Base-by-base conservation (phyloP, 2,329 filamentous ascomycete genomes). In the Hypoxylon sp. region DNA sequence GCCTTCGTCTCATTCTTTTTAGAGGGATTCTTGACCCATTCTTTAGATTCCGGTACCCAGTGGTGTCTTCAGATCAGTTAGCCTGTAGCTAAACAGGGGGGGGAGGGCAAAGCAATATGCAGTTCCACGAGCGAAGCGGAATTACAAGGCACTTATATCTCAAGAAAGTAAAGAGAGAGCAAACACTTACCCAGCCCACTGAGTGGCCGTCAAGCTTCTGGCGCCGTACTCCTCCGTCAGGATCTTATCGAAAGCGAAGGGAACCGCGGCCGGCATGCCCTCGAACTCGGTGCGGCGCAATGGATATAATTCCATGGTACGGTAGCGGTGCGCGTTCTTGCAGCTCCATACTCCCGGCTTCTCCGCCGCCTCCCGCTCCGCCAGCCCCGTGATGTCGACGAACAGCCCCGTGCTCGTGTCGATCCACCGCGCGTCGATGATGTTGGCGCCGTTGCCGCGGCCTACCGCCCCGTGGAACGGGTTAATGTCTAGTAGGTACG, bases 351-450 rank as follows among this genome's bases (percentile, higher is more conserved):
- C 76, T 6, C 90, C 90, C 0, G 91, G 90, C 19, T 79, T 71
- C 1, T 76, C 76, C 15, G 80, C 79, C 0, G 85, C 83, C 30
- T 92, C 82, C 19, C 89, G 85, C 79, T 93, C 89, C 52, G 86
- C 86, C 34, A 95, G 79, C 11, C 87, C 91, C 0, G 92, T 95
- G 72, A 96, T 93, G 76, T 95, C 92, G 75, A 95, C 88, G 76
- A 91, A 96, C 72, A 94, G 83, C 49, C 92, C 92, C 70, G 89
- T 95, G 57, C 80, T 77, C 61, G 84, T 84, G 76, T 95, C 91
- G 73, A 95, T 91, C 91, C 91, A 96, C 47, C 92, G 85, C 22
- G 89, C 92, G 77, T 95, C 92, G 71, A 95, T 95, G 58, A 95
- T 85, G 74, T 96, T 96, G 73, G 83, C 79, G 17, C 91, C 91